Base-by-base conservation (phyloP, 495 filamentous ascomycete species). In the Neurospora sp. region DNA sequence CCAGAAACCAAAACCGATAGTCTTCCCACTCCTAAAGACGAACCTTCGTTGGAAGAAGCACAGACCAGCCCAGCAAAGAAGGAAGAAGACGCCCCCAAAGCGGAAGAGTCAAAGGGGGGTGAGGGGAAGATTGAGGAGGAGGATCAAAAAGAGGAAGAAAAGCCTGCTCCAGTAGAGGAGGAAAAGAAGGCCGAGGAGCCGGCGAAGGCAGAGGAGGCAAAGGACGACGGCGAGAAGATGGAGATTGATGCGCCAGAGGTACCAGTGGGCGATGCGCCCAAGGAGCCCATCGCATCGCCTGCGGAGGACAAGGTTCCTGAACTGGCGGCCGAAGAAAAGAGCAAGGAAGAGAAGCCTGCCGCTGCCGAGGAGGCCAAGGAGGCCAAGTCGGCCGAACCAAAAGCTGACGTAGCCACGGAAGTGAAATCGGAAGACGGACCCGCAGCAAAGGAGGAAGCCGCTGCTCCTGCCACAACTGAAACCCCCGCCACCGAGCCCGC, bases 391-490 rank as follows among this genome's bases (percentile, higher is more conserved):
- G 31, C 72, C 28, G 73, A 76, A 40, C 39, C 76, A 19, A 54
- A 39, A 31, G 9, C 73, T 31, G 72, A 76, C 7, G 54, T 19
- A 34, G 54, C 54, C 15, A 69, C 74, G 70, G 72, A 71, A 15
- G 59, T 71, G 6, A 42, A 70, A 28, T 74, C 77, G 34, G 45
- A 71, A 42, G 78, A 81, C 15, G 15, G 15, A 42, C 39, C 39
- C 15, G 39, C 39, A 45, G 76, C 74, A 11, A 80, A 82, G 28
- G 28, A 66, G 71, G 71, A 73, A 5, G 37, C 71, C 11, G 21
- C 37, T 70, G 59, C 24, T 24, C 54, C 54, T 66, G 8, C 54
- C 28, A 6, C 54, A 36, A 66, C 54, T 34, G 54, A 66, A 34
- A 66, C 54, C 54, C 54, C 28, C 54, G 15, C 54, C 28, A 66